Percentiles rank a stretch among this genome's conserved stretches.
These are phyloP conservation scores for Lotus japonicus DNA, from an alignment of 306 rosid genomes.

Conservation along the genomic window DNA sequence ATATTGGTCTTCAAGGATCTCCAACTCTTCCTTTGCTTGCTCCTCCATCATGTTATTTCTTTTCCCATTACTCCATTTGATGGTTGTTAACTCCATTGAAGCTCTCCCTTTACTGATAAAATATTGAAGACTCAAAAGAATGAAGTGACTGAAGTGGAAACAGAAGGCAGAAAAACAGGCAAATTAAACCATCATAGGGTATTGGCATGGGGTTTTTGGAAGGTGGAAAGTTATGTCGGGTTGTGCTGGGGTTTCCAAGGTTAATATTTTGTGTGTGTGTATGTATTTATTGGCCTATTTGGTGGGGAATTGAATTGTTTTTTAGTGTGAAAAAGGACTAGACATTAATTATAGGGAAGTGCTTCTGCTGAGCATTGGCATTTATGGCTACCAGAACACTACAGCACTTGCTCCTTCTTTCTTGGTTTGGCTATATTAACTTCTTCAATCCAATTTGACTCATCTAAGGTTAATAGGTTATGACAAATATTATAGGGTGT, in stretches of 20 bases:
- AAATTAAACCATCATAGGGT: not conserved
- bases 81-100: not conserved
- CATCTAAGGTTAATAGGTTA: too few species aligned
- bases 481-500: too few species aligned
- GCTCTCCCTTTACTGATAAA: too few species aligned
- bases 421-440: too few species aligned
- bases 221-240: slow-evolving; percentile 26
- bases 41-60: slow-evolving; percentile 27
- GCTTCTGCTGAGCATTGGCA: too few species aligned
- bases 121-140: not conserved
- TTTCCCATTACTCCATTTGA: not conserved
- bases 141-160: slow-evolving; percentile 12
- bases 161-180: slow-evolving; percentile 20
- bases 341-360: not conserved
- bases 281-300: not conserved
- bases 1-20: slow-evolving; percentile 38
- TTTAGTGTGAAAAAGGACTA: not conserved
- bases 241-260: slow-evolving; percentile 8
- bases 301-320: not conserved
- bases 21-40: slow-evolving; percentile 42
- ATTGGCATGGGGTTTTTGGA: not conserved
- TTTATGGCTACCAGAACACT: too few species aligned
- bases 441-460: too few species aligned
- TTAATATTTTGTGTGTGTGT: not conserved
- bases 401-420: too few species aligned